phyloP scores from a whole-genome alignment of 148 eudicot species.

The Fagopyrum homotropicum region DNA sequence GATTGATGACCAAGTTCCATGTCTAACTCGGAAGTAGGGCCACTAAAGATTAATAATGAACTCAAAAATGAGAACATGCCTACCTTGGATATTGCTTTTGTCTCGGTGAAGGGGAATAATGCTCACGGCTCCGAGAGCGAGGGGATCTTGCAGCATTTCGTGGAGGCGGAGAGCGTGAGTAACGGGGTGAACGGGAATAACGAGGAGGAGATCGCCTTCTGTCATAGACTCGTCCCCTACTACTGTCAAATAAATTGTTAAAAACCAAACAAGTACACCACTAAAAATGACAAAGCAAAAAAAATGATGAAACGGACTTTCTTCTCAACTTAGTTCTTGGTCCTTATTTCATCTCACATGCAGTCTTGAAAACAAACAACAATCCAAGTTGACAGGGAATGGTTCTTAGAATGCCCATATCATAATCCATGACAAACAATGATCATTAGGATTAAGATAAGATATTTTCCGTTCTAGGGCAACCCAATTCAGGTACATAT shows the following conservation, averaged over 20 bases:
- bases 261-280: background rate
- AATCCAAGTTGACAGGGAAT: background rate
- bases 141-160: constrained; percentile 62
- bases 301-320: background rate
- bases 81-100: constrained; percentile 55
- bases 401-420: background rate
- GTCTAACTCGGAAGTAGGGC: background rate
- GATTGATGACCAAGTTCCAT: background rate
- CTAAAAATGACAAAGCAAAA: background rate
- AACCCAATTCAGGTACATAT: background rate
- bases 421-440: background rate
- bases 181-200: constrained; percentile 55
- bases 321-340: background rate
- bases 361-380: background rate
- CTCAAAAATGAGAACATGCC: background rate
- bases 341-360: background rate
- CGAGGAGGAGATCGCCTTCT: constrained; percentile 78
- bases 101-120: constrained; percentile 64
- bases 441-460: no score
- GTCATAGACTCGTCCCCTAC: constrained; percentile 48
- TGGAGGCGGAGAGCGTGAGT: constrained; percentile 65
- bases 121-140: constrained; percentile 52
- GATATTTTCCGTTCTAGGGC: background rate
- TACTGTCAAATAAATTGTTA: background rate
- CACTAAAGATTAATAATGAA: background rate